Evolutionary conservation across 208 protist species (phyloP).

Genomic region (Acanthamoeba castellanii): DNA sequence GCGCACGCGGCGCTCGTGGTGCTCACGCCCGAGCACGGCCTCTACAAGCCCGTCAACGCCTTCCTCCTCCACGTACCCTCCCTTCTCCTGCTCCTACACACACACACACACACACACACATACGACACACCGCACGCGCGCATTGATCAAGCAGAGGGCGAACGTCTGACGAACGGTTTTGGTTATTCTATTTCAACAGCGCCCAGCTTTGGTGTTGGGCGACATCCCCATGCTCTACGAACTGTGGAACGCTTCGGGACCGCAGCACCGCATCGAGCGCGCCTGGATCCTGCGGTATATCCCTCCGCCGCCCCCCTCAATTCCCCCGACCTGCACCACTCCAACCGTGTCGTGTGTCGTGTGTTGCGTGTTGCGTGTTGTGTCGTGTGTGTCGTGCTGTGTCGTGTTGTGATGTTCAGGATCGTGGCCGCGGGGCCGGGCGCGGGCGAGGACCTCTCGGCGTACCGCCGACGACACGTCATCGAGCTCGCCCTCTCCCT

Average conservation of each 20-base stretch:
- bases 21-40: neutral
- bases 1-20: neutral
- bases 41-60: constrained; percentile 14
- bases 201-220: neutral
- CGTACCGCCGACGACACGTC: neutral
- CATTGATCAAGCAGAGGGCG: no score
- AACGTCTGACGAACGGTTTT: no score
- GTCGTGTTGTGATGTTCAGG: neutral
- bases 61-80: neutral
- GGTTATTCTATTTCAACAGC: neutral
- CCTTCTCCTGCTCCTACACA: no score
- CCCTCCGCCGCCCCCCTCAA: neutral
- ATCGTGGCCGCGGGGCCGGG: neutral
- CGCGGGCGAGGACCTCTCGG: neutral
- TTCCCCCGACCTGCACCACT: no score
- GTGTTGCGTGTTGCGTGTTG: neutral
- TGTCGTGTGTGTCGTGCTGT: neutral
- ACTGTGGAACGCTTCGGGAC: neutral
- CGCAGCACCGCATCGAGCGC: neutral
- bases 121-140: no score
- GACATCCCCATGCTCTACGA: constrained; percentile 28
- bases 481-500: constrained; percentile 12
- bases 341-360: no score
- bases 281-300: neutral
- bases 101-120: no score